Conservation (phyloP, 257 asterid species). For the Paulownia fortunei region DNA sequence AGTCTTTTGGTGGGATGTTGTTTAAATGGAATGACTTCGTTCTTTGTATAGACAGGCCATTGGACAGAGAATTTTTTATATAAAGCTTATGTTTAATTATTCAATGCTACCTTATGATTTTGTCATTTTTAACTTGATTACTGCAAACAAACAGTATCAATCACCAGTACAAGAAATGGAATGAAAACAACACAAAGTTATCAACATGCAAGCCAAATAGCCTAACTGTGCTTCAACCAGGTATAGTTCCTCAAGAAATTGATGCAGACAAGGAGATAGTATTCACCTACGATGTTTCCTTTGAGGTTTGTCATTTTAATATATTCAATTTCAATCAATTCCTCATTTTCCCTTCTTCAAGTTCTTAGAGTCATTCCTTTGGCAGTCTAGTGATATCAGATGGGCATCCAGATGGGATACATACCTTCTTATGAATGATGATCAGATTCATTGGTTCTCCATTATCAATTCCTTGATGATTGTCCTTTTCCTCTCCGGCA, state of each 20-base stretch:
- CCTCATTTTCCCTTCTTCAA: not conserved
- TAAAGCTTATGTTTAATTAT: not conserved
- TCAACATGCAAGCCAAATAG: conserved; percentile 42
- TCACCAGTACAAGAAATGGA: conserved; percentile 53
- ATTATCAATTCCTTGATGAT: conserved; percentile 59
- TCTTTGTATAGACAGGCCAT: not conserved
- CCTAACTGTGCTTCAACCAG: conserved; percentile 26
- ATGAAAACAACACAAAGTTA: conserved; percentile 44
- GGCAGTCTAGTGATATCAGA: conserved; percentile 58
- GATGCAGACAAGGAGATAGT: conserved; percentile 47
- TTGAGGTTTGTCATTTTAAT: conserved; percentile 43
- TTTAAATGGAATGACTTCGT: not conserved
- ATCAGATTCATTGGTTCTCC: conserved; percentile 60
- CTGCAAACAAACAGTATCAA: conserved; percentile 45
- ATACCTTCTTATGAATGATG: conserved; percentile 53
- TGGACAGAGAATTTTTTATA: not conserved
- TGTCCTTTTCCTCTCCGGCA: conserved; percentile 61
- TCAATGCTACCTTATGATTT: not conserved
- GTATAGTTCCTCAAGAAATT: conserved; percentile 51
- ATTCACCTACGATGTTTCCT: conserved; percentile 57
- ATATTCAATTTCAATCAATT: not conserved
- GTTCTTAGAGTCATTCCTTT: not conserved
- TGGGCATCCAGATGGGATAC: conserved; percentile 71
- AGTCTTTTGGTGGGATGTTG: not conserved
- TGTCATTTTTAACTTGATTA: not conserved